phyloP scores from a whole-genome alignment of 2,329 filamentous ascomycete species.

The Daldinia eschscholtzii region DNA sequence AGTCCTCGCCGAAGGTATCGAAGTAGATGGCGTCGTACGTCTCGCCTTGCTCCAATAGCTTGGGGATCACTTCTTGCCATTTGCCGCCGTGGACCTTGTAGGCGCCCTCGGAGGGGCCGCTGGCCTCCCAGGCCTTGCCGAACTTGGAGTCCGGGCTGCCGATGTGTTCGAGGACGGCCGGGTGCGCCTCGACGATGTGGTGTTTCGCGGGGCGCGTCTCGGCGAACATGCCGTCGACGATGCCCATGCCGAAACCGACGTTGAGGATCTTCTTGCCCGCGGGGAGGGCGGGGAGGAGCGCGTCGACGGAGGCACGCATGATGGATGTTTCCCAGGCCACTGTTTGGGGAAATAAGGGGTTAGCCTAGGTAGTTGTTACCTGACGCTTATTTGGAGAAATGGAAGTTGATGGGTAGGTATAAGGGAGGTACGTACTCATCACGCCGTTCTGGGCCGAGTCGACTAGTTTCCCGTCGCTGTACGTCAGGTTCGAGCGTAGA shows the following conservation, averaged over 20 bases:
- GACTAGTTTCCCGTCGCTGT: conserved; percentile 75
- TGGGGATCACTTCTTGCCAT: conserved; percentile 85
- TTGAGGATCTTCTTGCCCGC: conserved; percentile 80
- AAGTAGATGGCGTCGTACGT: conserved; percentile 94
- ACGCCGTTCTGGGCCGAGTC: conserved; percentile 84
- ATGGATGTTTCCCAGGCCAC: conserved; percentile 90
- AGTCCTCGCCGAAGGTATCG: conserved; percentile 97
- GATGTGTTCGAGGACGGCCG: conserved; percentile 78
- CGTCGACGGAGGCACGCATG: conserved; percentile 81
- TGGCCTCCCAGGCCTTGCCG: conserved; percentile 66
- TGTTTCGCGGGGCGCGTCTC: conserved; percentile 75
- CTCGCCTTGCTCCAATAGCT: conserved; percentile 75
- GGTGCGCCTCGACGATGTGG: conserved; percentile 90
- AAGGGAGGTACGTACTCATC: conserved; percentile 68
- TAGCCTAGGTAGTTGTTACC: background rate
- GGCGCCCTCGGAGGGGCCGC: conserved; percentile 72
- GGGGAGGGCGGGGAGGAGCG: conserved; percentile 62
- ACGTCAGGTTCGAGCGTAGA: conserved; percentile 74
- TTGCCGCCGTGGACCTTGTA: conserved; percentile 78
- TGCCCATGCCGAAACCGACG: conserved; percentile 92
- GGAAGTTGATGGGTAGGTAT: background rate
- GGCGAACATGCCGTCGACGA: conserved; percentile 83
- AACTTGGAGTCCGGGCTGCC: conserved; percentile 62
- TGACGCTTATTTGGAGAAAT: too few relatives aligned
- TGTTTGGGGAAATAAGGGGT: conserved; percentile 16